Evolutionary conservation across 2,329 filamentous ascomycete species (phyloP).

Genomic region (Fusarium aywerte): DNA sequence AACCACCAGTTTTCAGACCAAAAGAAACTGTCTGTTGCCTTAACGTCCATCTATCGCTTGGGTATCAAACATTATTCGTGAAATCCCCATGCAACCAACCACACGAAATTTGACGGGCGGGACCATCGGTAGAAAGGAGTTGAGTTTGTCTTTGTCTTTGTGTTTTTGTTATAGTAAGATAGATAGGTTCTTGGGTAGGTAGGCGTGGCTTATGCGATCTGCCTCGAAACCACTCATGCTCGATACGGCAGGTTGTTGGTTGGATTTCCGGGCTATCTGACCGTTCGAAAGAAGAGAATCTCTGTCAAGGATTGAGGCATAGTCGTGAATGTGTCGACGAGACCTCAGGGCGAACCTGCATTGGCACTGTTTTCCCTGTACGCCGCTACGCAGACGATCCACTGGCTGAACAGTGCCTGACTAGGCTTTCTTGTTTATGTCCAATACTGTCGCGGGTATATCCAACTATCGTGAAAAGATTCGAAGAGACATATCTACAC

Average conservation of each 20-base stretch:
- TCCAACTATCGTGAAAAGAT: constrained; percentile 70
- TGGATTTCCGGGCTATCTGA: neutral
- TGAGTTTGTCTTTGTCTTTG: constrained; percentile 30
- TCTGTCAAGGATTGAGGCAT: neutral
- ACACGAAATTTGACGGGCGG: constrained; percentile 27
- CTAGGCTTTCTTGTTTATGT: constrained; percentile 19
- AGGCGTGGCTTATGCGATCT: constrained; percentile 13
- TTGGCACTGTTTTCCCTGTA: neutral
- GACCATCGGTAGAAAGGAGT: constrained; percentile 31
- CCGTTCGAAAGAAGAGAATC: constrained; percentile 28
- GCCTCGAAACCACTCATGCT: neutral
- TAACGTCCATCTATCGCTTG: constrained; percentile 8
- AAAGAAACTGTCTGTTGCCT: neutral
- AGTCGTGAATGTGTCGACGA: neutral
- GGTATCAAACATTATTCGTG: constrained; percentile 43
- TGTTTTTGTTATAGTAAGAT: constrained; percentile 30
- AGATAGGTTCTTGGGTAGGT: neutral
- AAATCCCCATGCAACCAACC: constrained; percentile 37
- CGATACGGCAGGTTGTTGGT: constrained; percentile 7
- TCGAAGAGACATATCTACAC: constrained; percentile 71
- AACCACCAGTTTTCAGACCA: neutral
- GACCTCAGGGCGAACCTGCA: neutral
- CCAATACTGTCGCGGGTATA: constrained; percentile 27
- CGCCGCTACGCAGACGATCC: neutral
- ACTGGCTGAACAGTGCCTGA: neutral